Conservation (phyloP, 257 asterid genomes). For the Nicotiana knightiana region DNA sequence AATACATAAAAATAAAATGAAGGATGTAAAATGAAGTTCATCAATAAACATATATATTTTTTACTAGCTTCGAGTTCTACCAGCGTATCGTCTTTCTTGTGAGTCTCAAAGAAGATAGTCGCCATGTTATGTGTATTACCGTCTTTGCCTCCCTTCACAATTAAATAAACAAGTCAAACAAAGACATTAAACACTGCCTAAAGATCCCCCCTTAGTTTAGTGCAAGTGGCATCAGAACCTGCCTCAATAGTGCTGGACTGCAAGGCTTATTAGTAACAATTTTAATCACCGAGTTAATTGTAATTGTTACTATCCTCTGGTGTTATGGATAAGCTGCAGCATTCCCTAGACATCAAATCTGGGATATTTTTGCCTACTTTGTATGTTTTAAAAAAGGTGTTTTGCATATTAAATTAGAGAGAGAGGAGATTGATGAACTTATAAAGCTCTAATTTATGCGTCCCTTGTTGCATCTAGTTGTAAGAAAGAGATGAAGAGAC, state of each 20-base stretch:
- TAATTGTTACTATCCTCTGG: background rate
- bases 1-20: too few species aligned
- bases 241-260: slow-evolving; percentile 53
- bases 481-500: background rate
- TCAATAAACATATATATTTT: too few species aligned
- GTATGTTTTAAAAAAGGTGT: background rate
- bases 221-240: slow-evolving; percentile 51
- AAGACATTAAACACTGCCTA: slow-evolving; percentile 57
- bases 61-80: too few species aligned
- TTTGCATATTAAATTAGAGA: background rate
- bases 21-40: too few species aligned
- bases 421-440: background rate
- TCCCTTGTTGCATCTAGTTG: background rate
- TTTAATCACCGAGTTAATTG: background rate
- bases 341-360: background rate
- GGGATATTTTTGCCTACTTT: background rate
- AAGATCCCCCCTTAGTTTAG: slow-evolving; percentile 75
- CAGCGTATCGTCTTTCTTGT: too few species aligned
- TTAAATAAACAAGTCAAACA: too few species aligned
- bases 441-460: background rate
- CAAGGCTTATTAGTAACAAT: slow-evolving; percentile 10
- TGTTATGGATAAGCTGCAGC: background rate
- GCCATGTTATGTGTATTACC: too few species aligned
- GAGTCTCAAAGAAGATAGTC: too few species aligned
- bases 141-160: too few species aligned